Base-by-base conservation (phyloP, 2,329 filamentous ascomycete species). In the Hymenoscyphus repandus region DNA sequence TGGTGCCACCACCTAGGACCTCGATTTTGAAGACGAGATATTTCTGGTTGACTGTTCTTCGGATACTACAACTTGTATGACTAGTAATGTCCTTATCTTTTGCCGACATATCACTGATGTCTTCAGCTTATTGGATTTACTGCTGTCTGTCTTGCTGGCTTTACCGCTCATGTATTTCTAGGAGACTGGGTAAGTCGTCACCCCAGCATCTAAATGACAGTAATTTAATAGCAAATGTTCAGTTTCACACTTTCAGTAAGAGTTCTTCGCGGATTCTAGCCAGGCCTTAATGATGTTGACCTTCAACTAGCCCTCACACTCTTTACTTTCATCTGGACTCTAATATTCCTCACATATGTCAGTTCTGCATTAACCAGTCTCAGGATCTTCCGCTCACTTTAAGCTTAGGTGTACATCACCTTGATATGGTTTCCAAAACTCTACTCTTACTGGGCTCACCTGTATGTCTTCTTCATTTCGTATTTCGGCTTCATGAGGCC, bases 271-370 rank as follows among this genome's bases (percentile, higher is more conserved):
- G 41, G 13, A 52, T 37, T 31, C 6, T n/a, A n/a, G 2, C 7
- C 42, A 36, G 45, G 18, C 41, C 13, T 43, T 3, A 5, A n/a
- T 18, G 3, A 43, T 18, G n/a, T 18, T 45, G 5, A 50, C 48
- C 12, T 54, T 54, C 40, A 17, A 48, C 6, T 47, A 41, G 38
- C 38, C 18, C 27, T 53, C 20, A 50, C 42, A 13, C 47, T 53
- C n/a, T 31, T 45, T 10, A 50, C 48, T 15, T 54, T 54, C 40
- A 30, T 50, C 6, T 47, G 49, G 44, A 50, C 51, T 2, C 33
- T 54, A 17, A 18, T 50, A 6, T 50, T 54, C 44, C 49, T 50
- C 40, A 27, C 30, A 34, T 54, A 54, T n/a, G 51, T 54, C 42
- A 1, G 43, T 45, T 5, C 2, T 10, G 15, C 31, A 6, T 13